phyloP scores from a whole-genome alignment of 2,329 filamentous ascomycete species.

The Sporothrix variecibatus region DNA sequence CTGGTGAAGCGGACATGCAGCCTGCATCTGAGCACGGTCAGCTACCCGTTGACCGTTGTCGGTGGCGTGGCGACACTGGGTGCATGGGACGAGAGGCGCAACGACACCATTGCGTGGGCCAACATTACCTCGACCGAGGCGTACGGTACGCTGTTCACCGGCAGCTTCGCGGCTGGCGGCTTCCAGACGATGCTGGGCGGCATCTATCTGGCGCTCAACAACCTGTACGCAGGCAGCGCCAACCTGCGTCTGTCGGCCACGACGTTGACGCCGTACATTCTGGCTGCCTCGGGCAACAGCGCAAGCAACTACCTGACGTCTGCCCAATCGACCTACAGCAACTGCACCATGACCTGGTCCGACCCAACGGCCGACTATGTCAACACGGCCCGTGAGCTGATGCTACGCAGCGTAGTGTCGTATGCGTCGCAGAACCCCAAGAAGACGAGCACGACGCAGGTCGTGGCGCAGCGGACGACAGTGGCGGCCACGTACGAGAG shows the following conservation, averaged over 20 bases:
- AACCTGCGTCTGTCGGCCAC: not conserved
- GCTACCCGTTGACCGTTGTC: not conserved
- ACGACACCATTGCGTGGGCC: slow-evolving; percentile 18
- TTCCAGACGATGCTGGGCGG: slow-evolving; percentile 11
- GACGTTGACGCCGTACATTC: not conserved
- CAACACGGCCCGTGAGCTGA: slow-evolving; percentile 22
- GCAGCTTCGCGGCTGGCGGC: not conserved
- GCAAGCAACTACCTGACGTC: slow-evolving; percentile 20
- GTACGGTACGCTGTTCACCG: not conserved
- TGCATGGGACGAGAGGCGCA: slow-evolving; percentile 8
- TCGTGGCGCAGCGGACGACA: not conserved
- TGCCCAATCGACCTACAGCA: slow-evolving; percentile 4
- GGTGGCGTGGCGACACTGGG: not conserved
- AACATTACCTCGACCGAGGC: not conserved
- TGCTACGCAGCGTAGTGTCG: slow-evolving; percentile 21
- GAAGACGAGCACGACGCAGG: not conserved
- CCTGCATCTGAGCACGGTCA: not conserved
- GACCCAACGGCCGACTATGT: slow-evolving; percentile 20
- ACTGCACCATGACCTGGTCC: slow-evolving; percentile 22
- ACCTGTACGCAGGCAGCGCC: not conserved
- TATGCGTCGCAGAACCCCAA: not conserved
- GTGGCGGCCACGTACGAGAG: slow-evolving; percentile 6
- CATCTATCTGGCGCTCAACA: not conserved
- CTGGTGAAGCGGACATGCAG: slow-evolving; percentile 7
- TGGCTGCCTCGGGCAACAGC: not conserved